A percentile compares a stretch with the other conserved stretches of the same genome.
These are phyloP conservation scores for Tuber umbilicatum DNA, from an alignment of 495 filamentous ascomycete species.

Conservation along the genomic window DNA sequence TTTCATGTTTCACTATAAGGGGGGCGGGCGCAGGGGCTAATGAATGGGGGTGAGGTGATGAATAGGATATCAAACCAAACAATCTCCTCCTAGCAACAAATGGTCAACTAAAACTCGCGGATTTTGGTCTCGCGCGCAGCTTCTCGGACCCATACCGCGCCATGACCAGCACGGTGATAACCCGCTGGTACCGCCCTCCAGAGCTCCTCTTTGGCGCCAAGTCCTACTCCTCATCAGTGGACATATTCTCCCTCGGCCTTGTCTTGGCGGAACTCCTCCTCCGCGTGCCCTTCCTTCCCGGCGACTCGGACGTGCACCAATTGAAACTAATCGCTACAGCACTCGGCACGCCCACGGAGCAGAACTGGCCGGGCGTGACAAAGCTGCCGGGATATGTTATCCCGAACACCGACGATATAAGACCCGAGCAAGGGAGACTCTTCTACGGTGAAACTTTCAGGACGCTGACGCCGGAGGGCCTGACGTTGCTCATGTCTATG, in stretches of 20 bases:
- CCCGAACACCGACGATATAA: conserved; percentile 49
- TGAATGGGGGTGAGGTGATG: not conserved
- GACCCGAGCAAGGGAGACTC: conserved; percentile 60
- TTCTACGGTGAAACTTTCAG: conserved; percentile 67
- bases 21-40: not conserved
- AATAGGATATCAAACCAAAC: conserved; percentile 90
- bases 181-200: conserved; percentile 90
- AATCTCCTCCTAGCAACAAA: conserved; percentile 90
- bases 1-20: not conserved
- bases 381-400: conserved; percentile 69
- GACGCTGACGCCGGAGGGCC: conserved; percentile 69
- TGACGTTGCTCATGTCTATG: conserved; percentile 82
- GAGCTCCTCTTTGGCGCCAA: conserved; percentile 85
- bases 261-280: conserved; percentile 89
- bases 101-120: conserved; percentile 88
- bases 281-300: conserved; percentile 69
- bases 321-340: conserved; percentile 71
- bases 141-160: conserved; percentile 79
- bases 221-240: conserved; percentile 83
- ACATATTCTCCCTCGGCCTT: conserved; percentile 89
- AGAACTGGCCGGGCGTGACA: conserved; percentile 90
- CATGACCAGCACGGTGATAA: conserved; percentile 96
- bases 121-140: conserved; percentile 88
- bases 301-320: conserved; percentile 73
- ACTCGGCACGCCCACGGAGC: conserved; percentile 86